Conservation (phyloP, 2,329 filamentous ascomycete species). For the Monosporascus sp. region DNA sequence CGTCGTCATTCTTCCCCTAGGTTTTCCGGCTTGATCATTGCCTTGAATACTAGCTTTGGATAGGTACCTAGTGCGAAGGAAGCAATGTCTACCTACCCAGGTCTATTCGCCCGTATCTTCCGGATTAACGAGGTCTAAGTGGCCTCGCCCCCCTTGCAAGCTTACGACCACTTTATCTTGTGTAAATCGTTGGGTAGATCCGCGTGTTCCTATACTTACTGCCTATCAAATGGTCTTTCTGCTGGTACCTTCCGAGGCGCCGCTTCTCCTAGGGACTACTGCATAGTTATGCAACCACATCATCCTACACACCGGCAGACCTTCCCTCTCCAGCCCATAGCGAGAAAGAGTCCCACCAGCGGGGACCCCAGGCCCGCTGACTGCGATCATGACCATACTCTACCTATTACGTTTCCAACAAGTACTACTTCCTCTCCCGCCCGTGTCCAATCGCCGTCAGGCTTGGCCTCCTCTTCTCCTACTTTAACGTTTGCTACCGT, state of each 20-base stretch:
- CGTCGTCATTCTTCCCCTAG: too few species aligned
- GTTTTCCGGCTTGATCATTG: too few species aligned
- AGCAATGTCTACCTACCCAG: too few species aligned
- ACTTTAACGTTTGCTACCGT: background rate
- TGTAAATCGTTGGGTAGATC: too few species aligned
- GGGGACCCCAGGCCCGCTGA: constrained; percentile 14
- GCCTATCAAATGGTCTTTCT: background rate
- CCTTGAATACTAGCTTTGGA: too few species aligned
- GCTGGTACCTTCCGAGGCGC: background rate
- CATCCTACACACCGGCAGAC: constrained; percentile 16
- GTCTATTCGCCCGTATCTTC: too few species aligned
- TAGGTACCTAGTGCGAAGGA: too few species aligned
- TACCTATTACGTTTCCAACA: background rate
- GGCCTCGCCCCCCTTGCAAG: too few species aligned
- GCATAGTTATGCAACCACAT: constrained; percentile 1
- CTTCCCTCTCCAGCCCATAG: constrained; percentile 23
- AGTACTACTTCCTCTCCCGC: background rate
- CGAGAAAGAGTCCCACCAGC: constrained; percentile 6
- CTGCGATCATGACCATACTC: background rate
- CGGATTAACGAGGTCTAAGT: too few species aligned
- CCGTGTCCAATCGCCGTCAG: background rate
- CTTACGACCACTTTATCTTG: too few species aligned
- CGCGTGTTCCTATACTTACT: too few species aligned
- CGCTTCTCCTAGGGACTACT: background rate
- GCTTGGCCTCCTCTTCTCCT: background rate